A percentile compares a stretch with the other conserved stretches of the same genome.
These are phyloP conservation scores for Bidens hawaiensis DNA, from an alignment of 140 eudicot species.

Conservation along the genomic window DNA sequence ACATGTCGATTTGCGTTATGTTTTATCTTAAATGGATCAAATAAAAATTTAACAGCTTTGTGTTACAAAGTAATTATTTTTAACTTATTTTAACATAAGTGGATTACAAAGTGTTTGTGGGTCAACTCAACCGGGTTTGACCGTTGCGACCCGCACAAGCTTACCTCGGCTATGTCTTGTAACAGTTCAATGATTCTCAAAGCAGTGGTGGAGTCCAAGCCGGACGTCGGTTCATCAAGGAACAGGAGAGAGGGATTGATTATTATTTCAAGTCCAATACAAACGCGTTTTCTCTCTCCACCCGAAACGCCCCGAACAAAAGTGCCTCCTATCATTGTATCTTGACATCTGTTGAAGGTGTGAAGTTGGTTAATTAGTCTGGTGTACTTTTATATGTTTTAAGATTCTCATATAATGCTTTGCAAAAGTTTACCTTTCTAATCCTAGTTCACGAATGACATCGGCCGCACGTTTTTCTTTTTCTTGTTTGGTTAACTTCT, in stretches of 20 bases:
- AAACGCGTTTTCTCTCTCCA: constrained; percentile 94
- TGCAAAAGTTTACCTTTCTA: constrained; percentile 50
- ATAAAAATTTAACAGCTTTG: not conserved
- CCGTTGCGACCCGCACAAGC: not conserved
- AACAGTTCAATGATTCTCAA: constrained; percentile 63
- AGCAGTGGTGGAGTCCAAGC: constrained; percentile 96
- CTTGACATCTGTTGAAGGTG: constrained; percentile 64
- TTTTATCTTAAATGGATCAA: not conserved
- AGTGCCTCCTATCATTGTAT: constrained; percentile 91
- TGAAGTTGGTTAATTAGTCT: not conserved
- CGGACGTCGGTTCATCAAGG: constrained; percentile 98
- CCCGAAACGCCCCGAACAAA: constrained; percentile 97
- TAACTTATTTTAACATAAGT: not conserved
- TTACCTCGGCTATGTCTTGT: constrained; percentile 88
- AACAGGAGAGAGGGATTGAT: constrained; percentile 85
- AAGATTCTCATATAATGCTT: not conserved
- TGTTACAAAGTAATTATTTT: not conserved
- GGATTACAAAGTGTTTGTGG: not conserved
- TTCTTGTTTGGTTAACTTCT: constrained; percentile 54
- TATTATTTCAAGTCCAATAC: constrained; percentile 88
- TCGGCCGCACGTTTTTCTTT: constrained; percentile 77
- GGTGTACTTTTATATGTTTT: constrained; percentile 1
- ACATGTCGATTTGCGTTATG: not conserved
- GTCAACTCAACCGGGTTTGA: not conserved
- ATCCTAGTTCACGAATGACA: constrained; percentile 74